Conservation (phyloP, 257 asterid genomes). For the Solanum corneliomulleri region DNA sequence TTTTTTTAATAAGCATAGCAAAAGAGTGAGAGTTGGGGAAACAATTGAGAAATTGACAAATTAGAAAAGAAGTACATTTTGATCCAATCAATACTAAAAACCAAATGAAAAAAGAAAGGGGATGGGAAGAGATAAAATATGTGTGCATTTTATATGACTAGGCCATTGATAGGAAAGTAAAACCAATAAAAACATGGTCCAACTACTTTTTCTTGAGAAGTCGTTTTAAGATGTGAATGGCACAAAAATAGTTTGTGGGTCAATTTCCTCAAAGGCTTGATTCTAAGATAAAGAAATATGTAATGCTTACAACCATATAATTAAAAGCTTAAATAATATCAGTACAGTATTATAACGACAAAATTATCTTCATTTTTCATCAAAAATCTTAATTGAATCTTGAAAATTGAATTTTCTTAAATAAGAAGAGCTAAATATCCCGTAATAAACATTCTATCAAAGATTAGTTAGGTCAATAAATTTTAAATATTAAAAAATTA, state of each 20-base stretch:
- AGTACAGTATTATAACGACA: fast-evolving
- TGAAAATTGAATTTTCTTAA: neutral
- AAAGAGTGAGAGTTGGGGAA: neutral
- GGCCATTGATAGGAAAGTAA: neutral
- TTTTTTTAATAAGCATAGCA: neutral
- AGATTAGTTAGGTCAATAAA: neutral
- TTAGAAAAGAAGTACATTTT: neutral
- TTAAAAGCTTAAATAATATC: neutral
- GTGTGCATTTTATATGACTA: neutral
- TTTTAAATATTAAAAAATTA: neutral
- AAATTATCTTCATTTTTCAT: neutral
- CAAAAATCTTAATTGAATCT: neutral
- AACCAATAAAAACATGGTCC: neutral
- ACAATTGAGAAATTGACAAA: neutral
- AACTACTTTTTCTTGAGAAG: neutral
- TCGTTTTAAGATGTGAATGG: neutral
- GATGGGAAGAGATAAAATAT: neutral
- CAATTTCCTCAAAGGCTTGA: neutral
- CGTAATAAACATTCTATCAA: neutral
- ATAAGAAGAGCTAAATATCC: neutral
- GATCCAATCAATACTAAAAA: neutral
- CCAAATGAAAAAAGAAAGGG: neutral
- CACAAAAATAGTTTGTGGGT: neutral
- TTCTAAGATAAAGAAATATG: neutral
- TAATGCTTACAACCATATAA: neutral